Conservation (phyloP, 1,284 basidiomycete species). For the Leccinum solheimii region DNA sequence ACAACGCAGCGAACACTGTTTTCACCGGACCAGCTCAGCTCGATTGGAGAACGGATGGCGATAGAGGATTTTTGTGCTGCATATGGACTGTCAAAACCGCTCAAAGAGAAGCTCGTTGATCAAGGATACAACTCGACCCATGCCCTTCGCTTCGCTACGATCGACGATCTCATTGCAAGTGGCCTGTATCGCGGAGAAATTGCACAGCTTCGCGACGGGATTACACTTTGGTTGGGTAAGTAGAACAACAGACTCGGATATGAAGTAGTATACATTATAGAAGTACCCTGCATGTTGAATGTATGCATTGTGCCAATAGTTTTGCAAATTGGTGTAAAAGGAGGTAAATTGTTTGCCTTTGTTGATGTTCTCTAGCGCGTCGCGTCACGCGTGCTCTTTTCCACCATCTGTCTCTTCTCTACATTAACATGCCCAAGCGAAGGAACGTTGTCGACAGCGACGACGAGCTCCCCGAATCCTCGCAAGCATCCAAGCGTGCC, state of each 20-base stretch:
- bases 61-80: neutral
- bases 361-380: constrained; percentile 22
- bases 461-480: constrained; percentile 24
- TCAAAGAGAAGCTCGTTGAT: neutral
- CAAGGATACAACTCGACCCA: neutral
- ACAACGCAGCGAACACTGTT: neutral
- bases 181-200: neutral
- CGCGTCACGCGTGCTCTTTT: constrained; percentile 28
- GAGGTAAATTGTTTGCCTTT: constrained; percentile 26
- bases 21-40: neutral
- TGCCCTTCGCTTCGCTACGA: neutral
- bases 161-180: neutral
- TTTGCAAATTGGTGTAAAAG: too few species aligned
- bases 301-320: neutral
- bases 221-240: neutral
- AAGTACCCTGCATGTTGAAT: neutral
- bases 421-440: constrained; percentile 31
- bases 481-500: constrained; percentile 34
- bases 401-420: neutral
- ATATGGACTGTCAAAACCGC: neutral
- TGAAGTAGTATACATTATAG: too few species aligned
- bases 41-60: neutral
- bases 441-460: constrained; percentile 28
- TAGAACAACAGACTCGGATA: neutral
- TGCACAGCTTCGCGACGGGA: neutral